These are phyloP conservation scores for Neurospora pannonica DNA, from an alignment of 495 filamentous ascomycete species.

Conservation along the genomic window DNA sequence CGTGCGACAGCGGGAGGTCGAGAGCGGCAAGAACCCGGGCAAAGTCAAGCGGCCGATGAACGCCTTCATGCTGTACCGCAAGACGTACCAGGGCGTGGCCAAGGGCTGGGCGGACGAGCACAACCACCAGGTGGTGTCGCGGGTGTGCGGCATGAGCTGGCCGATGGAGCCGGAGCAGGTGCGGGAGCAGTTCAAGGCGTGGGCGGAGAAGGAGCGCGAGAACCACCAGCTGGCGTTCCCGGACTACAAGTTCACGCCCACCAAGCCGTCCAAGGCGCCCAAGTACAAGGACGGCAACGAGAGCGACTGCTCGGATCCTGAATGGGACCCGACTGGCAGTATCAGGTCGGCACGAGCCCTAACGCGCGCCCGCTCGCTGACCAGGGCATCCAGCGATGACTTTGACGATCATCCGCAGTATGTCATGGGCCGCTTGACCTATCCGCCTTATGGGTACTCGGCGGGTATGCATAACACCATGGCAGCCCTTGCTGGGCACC, in stretches of 20 bases:
- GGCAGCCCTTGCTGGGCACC: conserved; percentile 28
- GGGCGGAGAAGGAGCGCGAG: conserved; percentile 70
- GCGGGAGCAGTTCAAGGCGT: conserved; percentile 68
- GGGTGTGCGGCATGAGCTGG: conserved; percentile 78
- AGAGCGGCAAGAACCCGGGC: conserved; percentile 55
- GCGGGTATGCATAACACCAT: conserved; percentile 21
- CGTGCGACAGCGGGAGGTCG: conserved; percentile 55
- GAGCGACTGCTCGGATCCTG: conserved; percentile 30
- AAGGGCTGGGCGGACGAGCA: conserved; percentile 77
- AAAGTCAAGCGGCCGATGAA: conserved; percentile 93
- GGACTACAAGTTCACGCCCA: conserved; percentile 89
- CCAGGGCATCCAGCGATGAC: conserved; percentile 20
- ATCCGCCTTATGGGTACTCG: conserved; percentile 17
- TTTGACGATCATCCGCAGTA: conserved; percentile 26
- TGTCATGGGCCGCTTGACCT: conserved; percentile 19
- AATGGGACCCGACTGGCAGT: conserved; percentile 14
- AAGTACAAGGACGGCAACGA: conserved; percentile 31
- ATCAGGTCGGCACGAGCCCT: neutral
- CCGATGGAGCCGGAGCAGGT: conserved; percentile 63
- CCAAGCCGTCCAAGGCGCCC: conserved; percentile 52
- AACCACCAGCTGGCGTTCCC: conserved; percentile 85
- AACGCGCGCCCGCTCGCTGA: conserved; percentile 22
- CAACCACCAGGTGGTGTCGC: conserved; percentile 91
- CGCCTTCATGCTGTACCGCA: conserved; percentile 96
- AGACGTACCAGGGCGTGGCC: conserved; percentile 78